Base-by-base conservation (phyloP, 1,284 basidiomycete species). In the Tilletia setariae region DNA sequence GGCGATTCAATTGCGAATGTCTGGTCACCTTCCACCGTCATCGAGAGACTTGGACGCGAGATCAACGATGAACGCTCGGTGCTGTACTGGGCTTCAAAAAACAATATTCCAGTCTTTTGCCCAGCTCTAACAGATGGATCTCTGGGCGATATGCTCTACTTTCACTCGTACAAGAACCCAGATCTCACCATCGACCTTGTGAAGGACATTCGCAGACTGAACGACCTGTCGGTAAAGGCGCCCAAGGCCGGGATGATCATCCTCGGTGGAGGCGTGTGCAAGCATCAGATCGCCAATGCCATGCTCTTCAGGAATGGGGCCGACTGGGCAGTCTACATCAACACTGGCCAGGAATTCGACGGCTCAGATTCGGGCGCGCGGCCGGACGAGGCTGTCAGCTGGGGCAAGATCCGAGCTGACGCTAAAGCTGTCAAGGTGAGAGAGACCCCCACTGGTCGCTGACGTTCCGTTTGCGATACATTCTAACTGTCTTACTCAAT, bases 321-420 rank as follows among this genome's bases (percentile, higher is more conserved):
- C 2, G 96, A 99, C 83, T 98, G 89, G 79, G 93, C 94, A 2
- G 95, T 99, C 15, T 98, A 91, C 82, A 96, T 99, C 77, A 98
- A 98, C 81, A 98, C 95, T 0, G 95, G 95, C 0, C 95, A 98
- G 85, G 95, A 98, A 85, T 98, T 98, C 77, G 96, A 98, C 81
- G 95, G 95, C 0, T 96, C 94, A 2, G 95, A 99, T 83, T 94
- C 94, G 13, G 96, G 95, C 13, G 96, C 96, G 19, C 86, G 93
- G 68, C 96, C 96, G 19, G 96, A 99, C 79, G 95, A 99, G 83
- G 96, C 95, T 2, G 89, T 99, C 23, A 95, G 92, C n/a, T 99
- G 95, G 95, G 96, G 95, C 3, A 99, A 98, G 85, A 97, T 98
- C 74, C 89, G 93, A 62, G 90, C 91, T 32, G 70, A 71, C 0